Percentiles rank a stretch among this genome's conserved stretches.
These are phyloP conservation scores for Orbilia brochopaga DNA, from an alignment of 2,329 filamentous ascomycete species.

Conservation along the genomic window DNA sequence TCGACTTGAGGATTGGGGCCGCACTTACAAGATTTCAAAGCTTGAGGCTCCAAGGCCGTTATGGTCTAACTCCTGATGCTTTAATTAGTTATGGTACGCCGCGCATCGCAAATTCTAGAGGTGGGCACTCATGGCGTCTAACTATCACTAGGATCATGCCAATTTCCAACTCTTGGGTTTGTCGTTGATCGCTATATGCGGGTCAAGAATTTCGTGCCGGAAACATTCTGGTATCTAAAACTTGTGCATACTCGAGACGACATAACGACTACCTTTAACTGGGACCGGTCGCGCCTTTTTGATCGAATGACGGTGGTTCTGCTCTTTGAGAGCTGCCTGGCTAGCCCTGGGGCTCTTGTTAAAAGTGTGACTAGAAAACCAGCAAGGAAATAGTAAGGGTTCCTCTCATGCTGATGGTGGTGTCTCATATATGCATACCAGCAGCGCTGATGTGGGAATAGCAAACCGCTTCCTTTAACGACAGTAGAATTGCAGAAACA, in stretches of 20 bases:
- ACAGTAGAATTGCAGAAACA: slow-evolving; percentile 97
- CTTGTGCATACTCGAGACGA: slow-evolving; percentile 77
- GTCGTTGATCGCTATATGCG: slow-evolving; percentile 95
- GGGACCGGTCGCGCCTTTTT: slow-evolving; percentile 82
- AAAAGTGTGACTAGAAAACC: slow-evolving; percentile 87
- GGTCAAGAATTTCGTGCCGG: slow-evolving; percentile 90
- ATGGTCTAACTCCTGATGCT: slow-evolving; percentile 67
- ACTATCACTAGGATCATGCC: slow-evolving; percentile 73
- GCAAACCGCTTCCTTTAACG: slow-evolving; percentile 84
- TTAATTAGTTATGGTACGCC: slow-evolving; percentile 79
- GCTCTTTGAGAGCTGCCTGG: slow-evolving; percentile 83
- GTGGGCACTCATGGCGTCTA: slow-evolving; percentile 18
- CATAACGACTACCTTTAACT: slow-evolving; percentile 81
- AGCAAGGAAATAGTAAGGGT: slow-evolving; percentile 76
- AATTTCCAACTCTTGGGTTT: slow-evolving; percentile 95
- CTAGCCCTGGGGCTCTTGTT: slow-evolving; percentile 77
- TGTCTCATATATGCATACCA: slow-evolving; percentile 7
- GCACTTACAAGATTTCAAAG: slow-evolving; percentile 91
- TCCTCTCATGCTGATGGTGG: not conserved
- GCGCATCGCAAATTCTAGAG: slow-evolving; percentile 5
- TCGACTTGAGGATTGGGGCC: slow-evolving; percentile 89
- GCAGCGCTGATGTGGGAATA: slow-evolving; percentile 14
- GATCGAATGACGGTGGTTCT: slow-evolving; percentile 81
- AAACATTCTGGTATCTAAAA: slow-evolving; percentile 91
- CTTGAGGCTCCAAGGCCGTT: slow-evolving; percentile 73